A percentile compares a stretch with the other conserved stretches of the same genome.
These are phyloP conservation scores for Eragrostis nindensis DNA, from an alignment of 176 grass and related monocot genomes.

Conservation along the genomic window DNA sequence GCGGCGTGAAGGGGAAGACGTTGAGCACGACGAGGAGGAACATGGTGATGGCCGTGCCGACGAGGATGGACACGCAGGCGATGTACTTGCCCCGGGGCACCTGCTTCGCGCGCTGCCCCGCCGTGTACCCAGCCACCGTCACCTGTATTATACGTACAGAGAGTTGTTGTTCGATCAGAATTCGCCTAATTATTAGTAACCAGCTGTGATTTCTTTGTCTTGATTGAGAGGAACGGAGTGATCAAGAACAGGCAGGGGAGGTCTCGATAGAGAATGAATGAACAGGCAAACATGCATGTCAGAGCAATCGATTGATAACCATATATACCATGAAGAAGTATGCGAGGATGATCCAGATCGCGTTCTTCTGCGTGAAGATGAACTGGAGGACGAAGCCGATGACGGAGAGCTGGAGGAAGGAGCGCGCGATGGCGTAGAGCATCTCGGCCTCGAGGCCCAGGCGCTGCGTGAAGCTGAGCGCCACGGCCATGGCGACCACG, in stretches of 20 bases:
- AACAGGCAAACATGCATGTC: background rate
- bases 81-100: constrained; percentile 69
- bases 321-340: constrained; percentile 98
- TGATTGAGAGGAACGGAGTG: background rate
- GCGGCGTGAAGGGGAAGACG: constrained; percentile 83
- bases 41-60: constrained; percentile 83
- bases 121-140: constrained; percentile 66
- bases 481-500: constrained; percentile 75
- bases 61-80: constrained; percentile 62
- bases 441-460: constrained; percentile 83
- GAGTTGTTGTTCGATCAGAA: too few relatives aligned
- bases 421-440: constrained; percentile 70
- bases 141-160: constrained; percentile 22
- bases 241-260: background rate
- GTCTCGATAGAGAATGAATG: background rate
- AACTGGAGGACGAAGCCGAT: constrained; percentile 98
- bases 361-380: constrained; percentile 82
- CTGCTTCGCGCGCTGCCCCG: constrained; percentile 64
- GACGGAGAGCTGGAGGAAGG: constrained; percentile 92
- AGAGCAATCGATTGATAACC: background rate
- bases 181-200: too few relatives aligned
- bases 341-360: constrained; percentile 75
- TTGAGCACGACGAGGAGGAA: constrained; percentile 60
- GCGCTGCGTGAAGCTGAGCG: constrained; percentile 68
- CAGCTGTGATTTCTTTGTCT: background rate